Conservation (phyloP, 2,329 filamentous ascomycete genomes). For the Aspergillus intermedius region DNA sequence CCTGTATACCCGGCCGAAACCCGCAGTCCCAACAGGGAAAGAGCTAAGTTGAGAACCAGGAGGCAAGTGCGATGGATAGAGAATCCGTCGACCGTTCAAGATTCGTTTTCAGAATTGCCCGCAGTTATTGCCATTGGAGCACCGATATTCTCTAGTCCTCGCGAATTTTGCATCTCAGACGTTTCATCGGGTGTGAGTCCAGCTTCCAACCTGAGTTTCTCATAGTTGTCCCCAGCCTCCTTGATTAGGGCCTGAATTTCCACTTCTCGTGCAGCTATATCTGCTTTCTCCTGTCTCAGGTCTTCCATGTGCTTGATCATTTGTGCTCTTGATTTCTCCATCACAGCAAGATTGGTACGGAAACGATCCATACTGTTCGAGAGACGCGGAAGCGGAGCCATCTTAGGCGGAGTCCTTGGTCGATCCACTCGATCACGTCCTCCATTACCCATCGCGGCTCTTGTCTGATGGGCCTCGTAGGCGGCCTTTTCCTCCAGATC, state of each 20-base stretch:
- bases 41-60: constrained; percentile 1
- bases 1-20: too few species aligned
- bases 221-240: constrained; percentile 69
- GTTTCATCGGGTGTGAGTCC: constrained; percentile 23
- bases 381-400: constrained; percentile 71
- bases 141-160: constrained; percentile 35
- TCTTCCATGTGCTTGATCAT: constrained; percentile 60
- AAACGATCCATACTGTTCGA: constrained; percentile 60
- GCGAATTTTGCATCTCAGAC: constrained; percentile 23
- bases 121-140: constrained; percentile 21
- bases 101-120: constrained; percentile 20
- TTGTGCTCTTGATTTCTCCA: constrained; percentile 57
- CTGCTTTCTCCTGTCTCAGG: constrained; percentile 60
- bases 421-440: constrained; percentile 30
- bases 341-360: constrained; percentile 53
- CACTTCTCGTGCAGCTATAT: constrained; percentile 62
- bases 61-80: background rate
- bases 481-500: constrained; percentile 62
- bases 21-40: constrained; percentile 4
- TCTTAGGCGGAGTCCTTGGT: constrained; percentile 60
- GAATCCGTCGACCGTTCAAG: constrained; percentile 8
- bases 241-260: constrained; percentile 77
- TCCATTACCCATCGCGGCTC: constrained; percentile 64
- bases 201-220: constrained; percentile 47
- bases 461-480: constrained; percentile 80